phyloP scores from a whole-genome alignment of 768 basidiomycete species.

The Psilocybe cubensis region DNA sequence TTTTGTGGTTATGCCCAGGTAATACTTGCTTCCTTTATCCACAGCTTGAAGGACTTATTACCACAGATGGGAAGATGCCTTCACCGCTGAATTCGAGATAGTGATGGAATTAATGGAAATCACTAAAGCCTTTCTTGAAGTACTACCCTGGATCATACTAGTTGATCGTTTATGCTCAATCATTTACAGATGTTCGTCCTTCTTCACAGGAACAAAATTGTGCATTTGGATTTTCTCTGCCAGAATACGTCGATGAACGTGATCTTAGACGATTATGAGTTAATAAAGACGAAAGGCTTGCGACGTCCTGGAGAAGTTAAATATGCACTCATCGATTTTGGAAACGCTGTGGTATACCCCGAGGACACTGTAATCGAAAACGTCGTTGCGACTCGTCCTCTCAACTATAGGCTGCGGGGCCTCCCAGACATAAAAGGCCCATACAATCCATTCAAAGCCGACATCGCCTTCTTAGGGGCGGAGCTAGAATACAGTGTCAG shows the following conservation, averaged over 20 bases:
- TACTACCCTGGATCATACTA: neutral
- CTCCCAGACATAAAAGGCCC: neutral
- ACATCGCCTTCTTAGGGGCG: neutral
- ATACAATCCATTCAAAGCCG: neutral
- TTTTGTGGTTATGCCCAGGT: constrained; percentile 24
- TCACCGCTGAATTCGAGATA: neutral
- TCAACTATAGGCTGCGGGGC: neutral
- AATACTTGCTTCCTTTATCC: neutral
- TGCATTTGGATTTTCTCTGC: constrained; percentile 13
- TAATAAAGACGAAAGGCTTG: neutral
- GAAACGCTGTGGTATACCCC: neutral
- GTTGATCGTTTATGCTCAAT: neutral
- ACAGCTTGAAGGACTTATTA: neutral
- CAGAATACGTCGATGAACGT: constrained; percentile 19
- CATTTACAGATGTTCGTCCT: constrained; percentile 9
- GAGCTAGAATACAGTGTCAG: neutral
- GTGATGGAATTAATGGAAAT: constrained; percentile 1
- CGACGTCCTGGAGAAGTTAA: neutral
- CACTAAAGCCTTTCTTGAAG: constrained; percentile 1
- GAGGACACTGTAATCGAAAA: neutral
- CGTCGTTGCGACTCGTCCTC: neutral
- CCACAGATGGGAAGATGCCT: constrained; percentile 7
- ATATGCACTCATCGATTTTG: constrained; percentile 15
- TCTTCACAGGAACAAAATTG: constrained; percentile 18
- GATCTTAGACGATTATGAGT: neutral